phyloP scores from a whole-genome alignment of 2,329 filamentous ascomycete species.

The Apiospora koreana region DNA sequence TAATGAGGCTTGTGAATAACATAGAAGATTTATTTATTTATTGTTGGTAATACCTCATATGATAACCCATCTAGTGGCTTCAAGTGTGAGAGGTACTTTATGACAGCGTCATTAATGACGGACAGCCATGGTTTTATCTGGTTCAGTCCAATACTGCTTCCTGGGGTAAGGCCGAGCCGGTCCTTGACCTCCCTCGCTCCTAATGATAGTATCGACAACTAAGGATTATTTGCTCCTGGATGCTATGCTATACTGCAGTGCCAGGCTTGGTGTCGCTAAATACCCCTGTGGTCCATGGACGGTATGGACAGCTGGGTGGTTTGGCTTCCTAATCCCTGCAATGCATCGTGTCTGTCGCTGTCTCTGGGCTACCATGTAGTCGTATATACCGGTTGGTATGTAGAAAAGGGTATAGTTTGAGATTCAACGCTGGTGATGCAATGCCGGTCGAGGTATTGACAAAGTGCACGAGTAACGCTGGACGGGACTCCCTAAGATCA shows the following conservation, averaged over 20 bases:
- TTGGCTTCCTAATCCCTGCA: not conserved
- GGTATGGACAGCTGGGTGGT: not conserved
- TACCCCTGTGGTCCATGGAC: not conserved
- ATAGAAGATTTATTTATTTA: slow-evolving; percentile 5
- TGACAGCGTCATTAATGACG: not conserved
- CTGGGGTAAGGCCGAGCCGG: not conserved
- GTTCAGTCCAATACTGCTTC: not conserved
- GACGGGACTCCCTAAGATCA: not conserved
- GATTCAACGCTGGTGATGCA: not conserved
- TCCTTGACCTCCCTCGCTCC: not conserved
- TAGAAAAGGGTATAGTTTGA: not conserved
- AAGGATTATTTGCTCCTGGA: not conserved
- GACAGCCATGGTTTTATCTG: not conserved
- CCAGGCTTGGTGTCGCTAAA: not conserved
- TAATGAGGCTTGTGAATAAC: not conserved
- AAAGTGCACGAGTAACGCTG: not conserved
- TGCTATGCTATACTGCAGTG: not conserved
- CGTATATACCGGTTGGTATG: not conserved
- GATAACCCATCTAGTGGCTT: not conserved
- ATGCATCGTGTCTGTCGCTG: not conserved
- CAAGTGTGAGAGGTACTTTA: not conserved
- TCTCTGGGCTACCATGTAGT: not conserved
- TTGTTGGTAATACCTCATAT: not conserved
- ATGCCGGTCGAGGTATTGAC: not conserved
- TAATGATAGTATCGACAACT: not conserved